A percentile compares a stretch with the other conserved stretches of the same genome.
Evolutionary conservation across 2,329 filamentous ascomycete genomes (phyloP).

Genomic region (Hypoxylon sp.): DNA sequence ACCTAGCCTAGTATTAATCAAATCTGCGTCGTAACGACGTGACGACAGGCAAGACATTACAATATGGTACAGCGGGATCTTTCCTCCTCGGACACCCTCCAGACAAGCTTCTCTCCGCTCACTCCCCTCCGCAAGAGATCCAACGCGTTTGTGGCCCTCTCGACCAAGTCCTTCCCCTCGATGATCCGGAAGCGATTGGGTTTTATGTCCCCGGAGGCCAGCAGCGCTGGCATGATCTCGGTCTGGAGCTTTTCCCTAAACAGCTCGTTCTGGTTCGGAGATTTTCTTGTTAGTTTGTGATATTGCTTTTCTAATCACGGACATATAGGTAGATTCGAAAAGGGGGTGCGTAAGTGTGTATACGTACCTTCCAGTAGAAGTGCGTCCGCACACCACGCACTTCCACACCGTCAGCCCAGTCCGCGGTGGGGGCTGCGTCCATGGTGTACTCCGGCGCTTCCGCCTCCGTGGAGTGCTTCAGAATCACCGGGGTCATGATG

Average conservation of each 20-base stretch:
- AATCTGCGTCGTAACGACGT: too few relatives aligned
- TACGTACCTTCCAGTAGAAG: constrained; percentile 58
- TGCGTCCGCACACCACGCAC: constrained; percentile 64
- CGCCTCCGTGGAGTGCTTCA: constrained; percentile 58
- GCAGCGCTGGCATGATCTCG: constrained; percentile 61
- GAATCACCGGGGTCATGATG: constrained; percentile 67
- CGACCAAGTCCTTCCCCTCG: constrained; percentile 50
- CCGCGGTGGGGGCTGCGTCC: constrained; percentile 54
- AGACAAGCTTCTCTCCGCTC: constrained; percentile 54
- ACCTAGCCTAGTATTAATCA: too few relatives aligned
- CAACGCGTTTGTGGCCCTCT: constrained; percentile 52
- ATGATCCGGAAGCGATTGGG: constrained; percentile 55
- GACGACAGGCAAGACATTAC: too few relatives aligned
- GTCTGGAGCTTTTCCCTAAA: constrained; percentile 63
- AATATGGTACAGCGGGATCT: too few relatives aligned
- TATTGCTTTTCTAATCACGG: too few relatives aligned
- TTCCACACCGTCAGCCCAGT: constrained; percentile 63
- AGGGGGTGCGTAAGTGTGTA: too few relatives aligned
- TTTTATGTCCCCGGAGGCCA: constrained; percentile 50
- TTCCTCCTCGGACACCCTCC: constrained; percentile 45
- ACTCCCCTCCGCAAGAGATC: constrained; percentile 49
- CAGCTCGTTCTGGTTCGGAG: constrained; percentile 57
- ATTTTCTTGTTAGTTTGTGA: too few relatives aligned
- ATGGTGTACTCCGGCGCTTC: constrained; percentile 62
- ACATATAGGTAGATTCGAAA: too few relatives aligned